These are phyloP conservation scores for Martensiomyces pterosporus DNA, from an alignment of 192 early-diverging fungal genomes.

Conservation along the genomic window DNA sequence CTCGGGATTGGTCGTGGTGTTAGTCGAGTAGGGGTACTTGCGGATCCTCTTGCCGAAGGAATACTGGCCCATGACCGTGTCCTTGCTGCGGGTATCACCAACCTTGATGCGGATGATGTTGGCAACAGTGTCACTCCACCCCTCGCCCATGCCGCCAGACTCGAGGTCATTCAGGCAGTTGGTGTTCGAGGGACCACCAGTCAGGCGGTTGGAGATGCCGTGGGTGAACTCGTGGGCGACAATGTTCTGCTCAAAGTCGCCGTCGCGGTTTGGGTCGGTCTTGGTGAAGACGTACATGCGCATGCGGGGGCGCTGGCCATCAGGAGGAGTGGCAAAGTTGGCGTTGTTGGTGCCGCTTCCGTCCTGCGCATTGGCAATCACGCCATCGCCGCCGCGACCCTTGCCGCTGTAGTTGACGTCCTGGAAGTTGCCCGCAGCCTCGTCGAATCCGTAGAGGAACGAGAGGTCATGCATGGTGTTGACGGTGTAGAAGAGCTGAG, in stretches of 20 bases:
- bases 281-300: constrained; percentile 92
- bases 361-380: constrained; percentile 91
- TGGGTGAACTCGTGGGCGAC: no score
- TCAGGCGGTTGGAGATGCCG: no score
- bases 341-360: constrained; percentile 79
- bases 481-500: constrained; percentile 91
- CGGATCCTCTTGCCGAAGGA: constrained; percentile 27
- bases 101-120: no score
- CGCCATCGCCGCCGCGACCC: constrained; percentile 75
- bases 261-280: constrained; percentile 71
- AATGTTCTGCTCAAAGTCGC: constrained; percentile 88
- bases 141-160: no score
- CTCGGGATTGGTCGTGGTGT: constrained; percentile 26
- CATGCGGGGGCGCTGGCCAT: constrained; percentile 87
- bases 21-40: no score
- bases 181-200: constrained; percentile 87
- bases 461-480: no score
- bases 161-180: constrained; percentile 86
- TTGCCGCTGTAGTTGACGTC: constrained; percentile 65
- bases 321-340: constrained; percentile 91
- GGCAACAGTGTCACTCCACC: no score
- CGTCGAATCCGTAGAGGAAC: no score
- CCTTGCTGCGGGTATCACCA: constrained; percentile 42
- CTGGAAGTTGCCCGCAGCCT: no score
- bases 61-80: constrained; percentile 23